Conservation (phyloP, 2,329 filamentous ascomycete species). For the Pyrenochaeta sp. region DNA sequence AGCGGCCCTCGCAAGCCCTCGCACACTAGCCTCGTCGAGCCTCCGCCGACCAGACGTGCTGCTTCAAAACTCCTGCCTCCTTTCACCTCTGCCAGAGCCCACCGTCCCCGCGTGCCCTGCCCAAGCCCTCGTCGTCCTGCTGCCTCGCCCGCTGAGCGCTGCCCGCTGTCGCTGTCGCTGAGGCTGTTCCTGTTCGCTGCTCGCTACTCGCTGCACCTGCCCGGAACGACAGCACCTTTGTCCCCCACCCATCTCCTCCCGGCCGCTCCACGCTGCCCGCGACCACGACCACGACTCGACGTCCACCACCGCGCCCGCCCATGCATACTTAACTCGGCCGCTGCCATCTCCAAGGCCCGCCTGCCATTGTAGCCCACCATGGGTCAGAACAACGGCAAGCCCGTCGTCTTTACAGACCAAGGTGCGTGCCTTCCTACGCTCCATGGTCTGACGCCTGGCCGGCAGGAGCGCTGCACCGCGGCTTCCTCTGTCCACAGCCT, state of each 20-base stretch:
- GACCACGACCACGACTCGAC: too few species aligned
- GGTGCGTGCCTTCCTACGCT: conserved; percentile 63
- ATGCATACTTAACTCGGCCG: conserved; percentile 35
- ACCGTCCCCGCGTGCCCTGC: conserved; percentile 8
- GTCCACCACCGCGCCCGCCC: conserved; percentile 13
- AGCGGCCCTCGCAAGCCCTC: background rate
- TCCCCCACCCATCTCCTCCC: conserved; percentile 6
- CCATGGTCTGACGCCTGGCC: background rate
- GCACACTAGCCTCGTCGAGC: conserved; percentile 11
- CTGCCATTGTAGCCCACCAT: conserved; percentile 60
- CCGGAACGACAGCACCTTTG: conserved; percentile 8
- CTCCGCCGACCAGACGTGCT: conserved; percentile 32
- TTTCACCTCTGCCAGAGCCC: too few species aligned
- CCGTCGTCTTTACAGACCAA: conserved; percentile 90
- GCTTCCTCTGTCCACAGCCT: too few species aligned
- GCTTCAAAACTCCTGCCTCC: conserved; percentile 35
- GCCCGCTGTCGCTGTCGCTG: conserved; percentile 1
- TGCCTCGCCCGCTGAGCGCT: background rate
- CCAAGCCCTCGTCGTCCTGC: background rate
- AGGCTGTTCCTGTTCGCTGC: background rate
- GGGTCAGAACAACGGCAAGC: conserved; percentile 96
- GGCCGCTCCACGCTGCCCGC: conserved; percentile 15
- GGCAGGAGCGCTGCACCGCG: too few species aligned
- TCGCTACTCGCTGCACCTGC: conserved; percentile 4
- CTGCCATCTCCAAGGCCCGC: conserved; percentile 19